These are phyloP conservation scores for Acrocalymma vagum DNA, from an alignment of 2,329 filamentous ascomycete species.

Conservation along the genomic window DNA sequence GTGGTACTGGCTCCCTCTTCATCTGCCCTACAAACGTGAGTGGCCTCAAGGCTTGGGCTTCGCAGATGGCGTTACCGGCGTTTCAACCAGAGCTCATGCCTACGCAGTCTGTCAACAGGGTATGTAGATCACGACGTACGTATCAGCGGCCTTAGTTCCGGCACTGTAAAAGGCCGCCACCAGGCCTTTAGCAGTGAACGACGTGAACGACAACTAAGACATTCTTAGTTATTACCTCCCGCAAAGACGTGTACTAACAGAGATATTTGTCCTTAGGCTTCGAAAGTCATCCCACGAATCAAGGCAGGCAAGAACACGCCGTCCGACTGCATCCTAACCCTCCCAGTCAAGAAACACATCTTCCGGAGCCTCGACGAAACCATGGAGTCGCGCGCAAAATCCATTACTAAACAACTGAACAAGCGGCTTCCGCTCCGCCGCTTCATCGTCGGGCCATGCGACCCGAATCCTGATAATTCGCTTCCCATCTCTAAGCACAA, in stretches of 20 bases:
- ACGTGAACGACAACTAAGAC: too few relatives aligned
- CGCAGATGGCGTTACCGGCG: conserved; percentile 7
- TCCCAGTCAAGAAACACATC: conserved; percentile 7
- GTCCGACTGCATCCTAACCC: too few relatives aligned
- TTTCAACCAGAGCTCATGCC: too few relatives aligned
- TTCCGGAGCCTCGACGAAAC: conserved; percentile 4
- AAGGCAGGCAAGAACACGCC: too few relatives aligned
- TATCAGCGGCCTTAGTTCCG: neutral
- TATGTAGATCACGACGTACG: too few relatives aligned
- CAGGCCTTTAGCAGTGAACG: too few relatives aligned
- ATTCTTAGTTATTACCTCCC: too few relatives aligned
- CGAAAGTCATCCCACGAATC: too few relatives aligned
- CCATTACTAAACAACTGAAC: conserved; percentile 10
- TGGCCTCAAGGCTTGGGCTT: conserved; percentile 7
- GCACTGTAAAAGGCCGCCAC: conserved; percentile 4
- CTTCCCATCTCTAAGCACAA: too few relatives aligned
- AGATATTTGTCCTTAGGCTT: too few relatives aligned
- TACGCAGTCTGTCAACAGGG: conserved; percentile 9
- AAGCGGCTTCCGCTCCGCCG: conserved; percentile 9
- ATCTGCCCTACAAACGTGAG: neutral
- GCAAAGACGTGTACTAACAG: too few relatives aligned
- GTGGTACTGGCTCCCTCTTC: conserved; percentile 17
- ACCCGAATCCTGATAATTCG: neutral
- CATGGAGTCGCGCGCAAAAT: conserved; percentile 2
- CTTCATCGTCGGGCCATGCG: conserved; percentile 6